phyloP scores from a whole-genome alignment of 1,284 basidiomycete genomes.

The Takashimella tepidaria region DNA sequence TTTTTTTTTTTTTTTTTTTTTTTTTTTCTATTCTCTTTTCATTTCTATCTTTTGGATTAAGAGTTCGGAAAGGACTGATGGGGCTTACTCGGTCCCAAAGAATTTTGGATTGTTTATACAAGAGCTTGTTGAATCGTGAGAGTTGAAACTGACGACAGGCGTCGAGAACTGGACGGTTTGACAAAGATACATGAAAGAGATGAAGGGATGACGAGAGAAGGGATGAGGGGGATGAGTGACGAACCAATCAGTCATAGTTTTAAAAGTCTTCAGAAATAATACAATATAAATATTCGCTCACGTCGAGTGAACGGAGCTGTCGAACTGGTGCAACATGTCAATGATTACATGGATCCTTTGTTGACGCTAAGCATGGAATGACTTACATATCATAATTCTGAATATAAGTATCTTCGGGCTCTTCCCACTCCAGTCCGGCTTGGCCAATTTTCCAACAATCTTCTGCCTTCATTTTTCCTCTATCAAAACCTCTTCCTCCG shows the following conservation, averaged over 20 bases:
- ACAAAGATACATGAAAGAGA: no score
- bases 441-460: constrained; percentile 34
- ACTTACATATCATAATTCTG: constrained; percentile 25
- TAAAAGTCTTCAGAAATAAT: no score
- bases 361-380: no score
- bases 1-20: no score
- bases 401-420: constrained; percentile 22
- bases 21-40: no score
- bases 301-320: constrained; percentile 32
- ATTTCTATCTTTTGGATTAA: no score
- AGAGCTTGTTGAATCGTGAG: constrained; percentile 27
- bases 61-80: neutral
- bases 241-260: no score
- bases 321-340: constrained; percentile 8
- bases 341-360: no score
- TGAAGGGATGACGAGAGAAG: no score
- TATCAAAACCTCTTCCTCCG: neutral
- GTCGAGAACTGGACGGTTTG: constrained; percentile 26
- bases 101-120: constrained; percentile 15
- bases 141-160: constrained; percentile 30
- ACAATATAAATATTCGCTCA: constrained; percentile 8
- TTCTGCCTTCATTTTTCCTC: constrained; percentile 4
- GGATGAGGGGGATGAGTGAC: no score
- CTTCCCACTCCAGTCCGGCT: constrained; percentile 18
- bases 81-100: constrained; percentile 22